phyloP scores from a whole-genome alignment of 371 early-diverging fungal genomes.

The Mucor velutinosus region DNA sequence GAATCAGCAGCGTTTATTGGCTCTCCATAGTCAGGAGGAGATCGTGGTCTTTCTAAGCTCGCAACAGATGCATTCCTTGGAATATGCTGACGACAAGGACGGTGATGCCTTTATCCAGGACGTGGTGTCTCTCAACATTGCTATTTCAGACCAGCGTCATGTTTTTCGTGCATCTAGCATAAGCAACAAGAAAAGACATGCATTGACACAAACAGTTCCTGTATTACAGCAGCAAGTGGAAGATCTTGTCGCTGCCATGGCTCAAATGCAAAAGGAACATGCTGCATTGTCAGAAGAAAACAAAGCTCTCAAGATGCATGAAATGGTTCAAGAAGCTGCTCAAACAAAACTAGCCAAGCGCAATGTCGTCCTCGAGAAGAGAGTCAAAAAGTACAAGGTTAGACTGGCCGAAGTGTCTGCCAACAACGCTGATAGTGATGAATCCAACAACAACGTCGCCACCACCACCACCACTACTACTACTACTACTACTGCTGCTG shows the following conservation, averaged over 20 bases:
- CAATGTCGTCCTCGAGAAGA: conserved; percentile 35
- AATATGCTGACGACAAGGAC: conserved; percentile 2
- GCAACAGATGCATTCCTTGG: neutral
- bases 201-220: conserved; percentile 6
- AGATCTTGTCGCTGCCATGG: conserved; percentile 54
- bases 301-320: conserved; percentile 50
- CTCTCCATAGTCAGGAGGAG: conserved; percentile 72
- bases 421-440: neutral
- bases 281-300: conserved; percentile 47
- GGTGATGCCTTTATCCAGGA: conserved; percentile 69
- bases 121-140: conserved; percentile 43
- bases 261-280: conserved; percentile 58
- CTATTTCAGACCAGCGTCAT: neutral
- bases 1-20: conserved; percentile 67
- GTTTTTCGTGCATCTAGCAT: neutral
- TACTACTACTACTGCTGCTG: neutral
- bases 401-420: conserved; percentile 27
- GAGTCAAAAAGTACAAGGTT: conserved; percentile 40
- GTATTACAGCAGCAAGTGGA: conserved; percentile 55
- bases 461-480: neutral
- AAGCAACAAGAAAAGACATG: neutral
- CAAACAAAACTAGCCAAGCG: conserved; percentile 37
- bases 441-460: neutral
- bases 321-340: conserved; percentile 49
- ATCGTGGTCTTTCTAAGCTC: conserved; percentile 52